Evolutionary conservation across 2,329 filamentous ascomycete species (phyloP).

Genomic region (Dothistroma septosporum): DNA sequence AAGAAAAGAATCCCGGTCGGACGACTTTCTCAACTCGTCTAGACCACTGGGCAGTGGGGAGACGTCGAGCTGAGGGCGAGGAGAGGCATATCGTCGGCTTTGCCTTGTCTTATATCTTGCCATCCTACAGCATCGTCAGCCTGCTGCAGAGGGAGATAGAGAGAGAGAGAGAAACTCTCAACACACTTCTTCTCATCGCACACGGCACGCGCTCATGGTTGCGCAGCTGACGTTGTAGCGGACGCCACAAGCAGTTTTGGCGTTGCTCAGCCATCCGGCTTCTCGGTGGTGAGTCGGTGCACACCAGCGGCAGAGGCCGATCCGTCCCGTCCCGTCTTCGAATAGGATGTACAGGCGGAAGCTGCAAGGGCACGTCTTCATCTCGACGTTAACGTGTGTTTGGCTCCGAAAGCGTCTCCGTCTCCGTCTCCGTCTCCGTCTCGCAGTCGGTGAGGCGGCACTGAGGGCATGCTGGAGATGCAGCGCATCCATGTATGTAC

Average conservation of each 20-base stretch:
- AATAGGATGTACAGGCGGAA: neutral
- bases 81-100: neutral
- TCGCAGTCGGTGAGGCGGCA: neutral
- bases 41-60: slow-evolving; percentile 4
- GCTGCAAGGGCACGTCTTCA: neutral
- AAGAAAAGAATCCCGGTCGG: slow-evolving; percentile 3
- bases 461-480: neutral
- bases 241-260: neutral
- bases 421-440: neutral
- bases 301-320: neutral
- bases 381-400: neutral
- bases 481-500: neutral
- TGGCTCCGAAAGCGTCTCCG: no score
- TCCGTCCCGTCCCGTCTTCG: neutral
- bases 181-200: slow-evolving; percentile 3
- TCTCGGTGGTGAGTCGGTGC: no score
- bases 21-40: slow-evolving; percentile 6
- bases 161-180: neutral
- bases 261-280: neutral
- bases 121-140: neutral
- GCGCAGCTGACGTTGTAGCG: neutral
- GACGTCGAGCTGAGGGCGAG: neutral
- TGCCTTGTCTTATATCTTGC: neutral
- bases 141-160: neutral
- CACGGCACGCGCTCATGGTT: slow-evolving; percentile 4